Conservation (phyloP, 2,329 filamentous ascomycete genomes). For the Davidsoniella virescens region DNA sequence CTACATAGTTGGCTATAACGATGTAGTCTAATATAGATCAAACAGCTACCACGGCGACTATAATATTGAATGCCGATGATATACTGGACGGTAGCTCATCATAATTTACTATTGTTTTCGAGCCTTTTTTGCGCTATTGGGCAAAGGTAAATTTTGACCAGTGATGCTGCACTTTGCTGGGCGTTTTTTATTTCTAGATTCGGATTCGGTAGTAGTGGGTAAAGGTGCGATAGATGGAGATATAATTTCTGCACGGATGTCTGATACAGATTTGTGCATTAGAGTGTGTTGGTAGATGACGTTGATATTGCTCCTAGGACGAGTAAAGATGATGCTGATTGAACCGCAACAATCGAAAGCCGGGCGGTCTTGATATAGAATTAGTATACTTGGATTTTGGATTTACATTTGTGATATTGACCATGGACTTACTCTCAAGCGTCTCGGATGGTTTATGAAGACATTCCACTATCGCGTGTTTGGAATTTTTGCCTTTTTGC, state of each 20-base stretch:
- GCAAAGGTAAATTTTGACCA: not conserved
- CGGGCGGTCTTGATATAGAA: conserved; percentile 28
- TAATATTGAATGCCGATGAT: too few species aligned
- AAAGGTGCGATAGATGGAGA: not conserved
- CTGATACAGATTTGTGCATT: conserved; percentile 37
- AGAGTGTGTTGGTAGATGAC: conserved; percentile 41
- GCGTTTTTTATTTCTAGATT: not conserved
- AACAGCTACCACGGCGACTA: too few species aligned
- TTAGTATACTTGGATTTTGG: not conserved
- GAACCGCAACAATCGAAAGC: conserved; percentile 43
- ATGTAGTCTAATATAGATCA: too few species aligned
- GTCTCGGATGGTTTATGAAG: conserved; percentile 31
- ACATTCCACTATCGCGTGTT: conserved; percentile 30
- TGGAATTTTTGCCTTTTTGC: conserved; percentile 26
- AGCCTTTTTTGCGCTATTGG: not conserved
- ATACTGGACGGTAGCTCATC: too few species aligned
- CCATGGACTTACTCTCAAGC: conserved; percentile 25
- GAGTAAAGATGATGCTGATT: conserved; percentile 33
- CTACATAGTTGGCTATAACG: too few species aligned
- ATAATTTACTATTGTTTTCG: not conserved
- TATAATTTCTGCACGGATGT: conserved; percentile 25
- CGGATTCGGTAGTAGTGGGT: not conserved
- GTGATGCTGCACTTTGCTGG: not conserved
- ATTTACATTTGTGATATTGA: too few species aligned
- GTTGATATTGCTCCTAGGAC: conserved; percentile 29